Conservation (phyloP, 148 eudicot genomes). For the Camellia granthamiana region DNA sequence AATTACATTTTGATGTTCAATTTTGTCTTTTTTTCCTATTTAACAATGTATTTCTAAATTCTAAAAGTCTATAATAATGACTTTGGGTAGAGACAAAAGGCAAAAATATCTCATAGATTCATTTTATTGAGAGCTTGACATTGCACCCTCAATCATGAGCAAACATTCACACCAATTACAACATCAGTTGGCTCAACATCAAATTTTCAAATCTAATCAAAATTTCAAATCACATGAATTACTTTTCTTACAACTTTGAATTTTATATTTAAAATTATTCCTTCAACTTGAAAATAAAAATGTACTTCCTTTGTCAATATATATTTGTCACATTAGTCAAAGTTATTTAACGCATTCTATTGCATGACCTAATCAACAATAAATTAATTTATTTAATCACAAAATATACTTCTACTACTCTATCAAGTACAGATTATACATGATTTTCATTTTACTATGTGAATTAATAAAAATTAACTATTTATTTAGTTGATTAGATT, state of each 20-base stretch:
- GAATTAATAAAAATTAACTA: no score
- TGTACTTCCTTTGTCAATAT: neutral
- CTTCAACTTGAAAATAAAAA: neutral
- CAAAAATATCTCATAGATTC: neutral
- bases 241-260: neutral
- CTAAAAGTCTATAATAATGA: neutral
- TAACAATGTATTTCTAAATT: no score
- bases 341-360: neutral
- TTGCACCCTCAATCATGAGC: neutral
- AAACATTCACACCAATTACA: neutral
- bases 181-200: neutral
- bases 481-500: no score
- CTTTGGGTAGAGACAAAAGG: neutral
- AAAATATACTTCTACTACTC: no score
- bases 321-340: neutral
- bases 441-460: no score
- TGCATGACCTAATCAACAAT: neutral
- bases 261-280: no score
- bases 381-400: no score
- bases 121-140: neutral
- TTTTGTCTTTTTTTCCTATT: no score
- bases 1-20: no score
- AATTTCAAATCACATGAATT: neutral
- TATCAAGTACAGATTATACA: no score
- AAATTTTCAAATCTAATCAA: neutral